phyloP scores from a whole-genome alignment of 1,284 basidiomycete species.

The Leccinum cinnamomeum region DNA sequence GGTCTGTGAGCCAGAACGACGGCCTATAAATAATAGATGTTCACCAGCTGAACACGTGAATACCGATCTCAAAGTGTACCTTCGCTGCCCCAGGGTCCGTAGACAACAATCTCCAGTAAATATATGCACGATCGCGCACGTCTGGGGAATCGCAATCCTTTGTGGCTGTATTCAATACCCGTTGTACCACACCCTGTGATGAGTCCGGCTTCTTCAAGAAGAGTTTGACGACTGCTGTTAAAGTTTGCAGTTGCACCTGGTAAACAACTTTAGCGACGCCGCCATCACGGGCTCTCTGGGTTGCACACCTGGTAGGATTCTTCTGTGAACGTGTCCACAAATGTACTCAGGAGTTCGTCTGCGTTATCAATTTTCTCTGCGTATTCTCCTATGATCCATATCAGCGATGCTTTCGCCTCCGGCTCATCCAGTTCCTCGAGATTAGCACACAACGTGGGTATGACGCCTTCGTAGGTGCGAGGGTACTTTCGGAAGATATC shows the following conservation, averaged over 20 bases:
- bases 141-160: slow-evolving; percentile 98
- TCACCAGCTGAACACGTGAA: slow-evolving; percentile 3
- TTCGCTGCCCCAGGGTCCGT: slow-evolving; percentile 94
- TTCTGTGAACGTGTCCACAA: slow-evolving; percentile 91
- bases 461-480: slow-evolving; percentile 95
- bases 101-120: slow-evolving; percentile 93
- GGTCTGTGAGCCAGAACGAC: slow-evolving; percentile 92
- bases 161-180: slow-evolving; percentile 89
- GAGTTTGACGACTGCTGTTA: slow-evolving; percentile 96
- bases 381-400: slow-evolving; percentile 99
- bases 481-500: slow-evolving; percentile 99
- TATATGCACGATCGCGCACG: slow-evolving; percentile 94
- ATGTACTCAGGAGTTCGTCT: slow-evolving; percentile 87
- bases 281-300: not conserved
- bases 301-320: slow-evolving; percentile 82
- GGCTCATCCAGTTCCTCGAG: slow-evolving; percentile 97
- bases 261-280: not conserved
- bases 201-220: slow-evolving; percentile 94
- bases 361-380: slow-evolving; percentile 97
- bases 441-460: slow-evolving; percentile 92
- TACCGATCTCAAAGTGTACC: slow-evolving; percentile 43
- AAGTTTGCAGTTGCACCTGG: slow-evolving; percentile 90
- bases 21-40: slow-evolving; percentile 47
- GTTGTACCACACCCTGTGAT: slow-evolving; percentile 88
- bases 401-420: slow-evolving; percentile 95